Conservation (phyloP, 1,284 basidiomycete genomes). For the Boletus semigastroideus region DNA sequence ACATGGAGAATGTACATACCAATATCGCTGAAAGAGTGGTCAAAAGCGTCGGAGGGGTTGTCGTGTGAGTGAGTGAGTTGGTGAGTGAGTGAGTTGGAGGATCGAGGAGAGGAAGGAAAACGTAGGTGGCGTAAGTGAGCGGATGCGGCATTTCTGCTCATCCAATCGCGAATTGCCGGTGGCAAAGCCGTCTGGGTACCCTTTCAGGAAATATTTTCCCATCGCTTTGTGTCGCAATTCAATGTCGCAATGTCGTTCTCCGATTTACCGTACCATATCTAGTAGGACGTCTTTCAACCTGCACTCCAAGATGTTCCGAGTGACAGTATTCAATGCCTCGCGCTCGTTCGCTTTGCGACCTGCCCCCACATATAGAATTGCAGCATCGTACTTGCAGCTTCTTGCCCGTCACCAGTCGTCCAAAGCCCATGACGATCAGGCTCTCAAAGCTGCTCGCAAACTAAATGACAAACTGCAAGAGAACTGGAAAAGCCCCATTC, state of each 20-base stretch:
- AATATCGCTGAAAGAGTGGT: neutral
- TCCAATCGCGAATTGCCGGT: slow-evolving; percentile 26
- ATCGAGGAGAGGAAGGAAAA: neutral
- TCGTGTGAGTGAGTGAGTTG: neutral
- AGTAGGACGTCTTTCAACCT: no score
- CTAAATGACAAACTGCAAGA: slow-evolving; percentile 49
- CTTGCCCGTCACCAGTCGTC: slow-evolving; percentile 24
- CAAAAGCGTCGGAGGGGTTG: neutral
- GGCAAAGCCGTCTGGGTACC: no score
- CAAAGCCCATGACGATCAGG: slow-evolving; percentile 28
- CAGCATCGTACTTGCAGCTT: slow-evolving; percentile 10
- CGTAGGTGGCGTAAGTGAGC: neutral
- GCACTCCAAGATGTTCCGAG: slow-evolving; percentile 27
- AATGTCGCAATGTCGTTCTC: no score
- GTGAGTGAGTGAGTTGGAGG: neutral
- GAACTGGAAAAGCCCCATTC: slow-evolving; percentile 69
- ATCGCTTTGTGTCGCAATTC: no score
- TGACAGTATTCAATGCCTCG: slow-evolving; percentile 12
- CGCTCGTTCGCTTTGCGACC: slow-evolving; percentile 13
- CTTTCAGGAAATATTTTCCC: no score
- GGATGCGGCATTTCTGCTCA: slow-evolving; percentile 33
- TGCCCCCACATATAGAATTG: slow-evolving; percentile 1
- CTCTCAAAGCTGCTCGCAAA: slow-evolving; percentile 43
- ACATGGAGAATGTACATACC: neutral
- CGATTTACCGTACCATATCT: no score